Percentiles rank a stretch among this genome's conserved stretches.
phyloP scores from a whole-genome alignment of 768 basidiomycete species.

The Tricholoma matsutake region DNA sequence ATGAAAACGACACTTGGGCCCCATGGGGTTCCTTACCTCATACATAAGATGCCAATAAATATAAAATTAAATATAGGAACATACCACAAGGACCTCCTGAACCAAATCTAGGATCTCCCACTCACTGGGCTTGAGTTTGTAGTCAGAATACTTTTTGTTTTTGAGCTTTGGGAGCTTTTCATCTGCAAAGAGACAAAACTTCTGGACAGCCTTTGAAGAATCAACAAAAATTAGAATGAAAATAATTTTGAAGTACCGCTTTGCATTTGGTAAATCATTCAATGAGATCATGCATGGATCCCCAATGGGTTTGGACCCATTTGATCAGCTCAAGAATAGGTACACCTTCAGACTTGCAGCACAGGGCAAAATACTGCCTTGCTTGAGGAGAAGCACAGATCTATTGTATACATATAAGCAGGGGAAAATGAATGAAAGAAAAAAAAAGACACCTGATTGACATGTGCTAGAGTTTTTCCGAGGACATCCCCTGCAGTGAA shows the following conservation, averaged over 20 bases:
- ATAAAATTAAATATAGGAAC: conserved; percentile 5
- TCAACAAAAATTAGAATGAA: no score
- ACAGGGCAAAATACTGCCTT: conserved; percentile 18
- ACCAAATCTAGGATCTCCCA: conserved; percentile 23
- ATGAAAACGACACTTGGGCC: no score
- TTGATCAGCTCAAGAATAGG: conserved; percentile 21
- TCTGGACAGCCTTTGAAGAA: no score
- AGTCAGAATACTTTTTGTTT: conserved; percentile 23
- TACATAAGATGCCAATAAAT: neutral
- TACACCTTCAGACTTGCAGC: conserved; percentile 16
- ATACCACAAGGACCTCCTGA: conserved; percentile 21
- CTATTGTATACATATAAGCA: conserved; percentile 8
- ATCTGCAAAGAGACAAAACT: no score
- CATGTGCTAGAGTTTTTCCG: conserved; percentile 17
- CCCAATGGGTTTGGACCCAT: conserved; percentile 28
- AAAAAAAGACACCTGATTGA: conserved; percentile 19
- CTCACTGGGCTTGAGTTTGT: conserved; percentile 14
- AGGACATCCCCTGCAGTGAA: conserved; percentile 17
- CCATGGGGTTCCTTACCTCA: conserved; percentile 21
- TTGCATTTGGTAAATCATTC: conserved; percentile 11
- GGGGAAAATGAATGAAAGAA: neutral
- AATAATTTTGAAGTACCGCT: conserved; percentile 7
- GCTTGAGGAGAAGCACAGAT: conserved; percentile 25
- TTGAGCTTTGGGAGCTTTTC: conserved; percentile 21
- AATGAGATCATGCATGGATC: conserved; percentile 23